Percentiles rank a stretch among this genome's conserved stretches.
Evolutionary conservation across 2,329 filamentous ascomycete genomes (phyloP).

Genomic region (Samsoniella hepiali): DNA sequence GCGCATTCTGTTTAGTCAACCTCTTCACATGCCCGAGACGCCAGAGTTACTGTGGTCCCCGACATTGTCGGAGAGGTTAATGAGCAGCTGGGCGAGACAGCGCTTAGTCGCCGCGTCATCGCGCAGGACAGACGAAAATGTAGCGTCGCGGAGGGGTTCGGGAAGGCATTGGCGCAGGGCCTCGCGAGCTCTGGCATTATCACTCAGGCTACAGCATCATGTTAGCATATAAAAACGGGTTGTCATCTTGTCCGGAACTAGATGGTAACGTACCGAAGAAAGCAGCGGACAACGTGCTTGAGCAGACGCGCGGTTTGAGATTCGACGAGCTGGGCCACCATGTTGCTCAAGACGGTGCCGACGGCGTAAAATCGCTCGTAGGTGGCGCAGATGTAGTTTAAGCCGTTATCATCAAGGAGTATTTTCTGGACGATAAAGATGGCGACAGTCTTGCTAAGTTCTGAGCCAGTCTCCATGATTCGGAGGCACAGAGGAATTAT

Average conservation of each 20-base stretch:
- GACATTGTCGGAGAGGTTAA: conserved; percentile 91
- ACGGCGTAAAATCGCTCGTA: conserved; percentile 99
- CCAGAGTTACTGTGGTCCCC: conserved; percentile 45
- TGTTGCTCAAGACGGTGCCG: conserved; percentile 94
- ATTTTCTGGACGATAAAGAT: conserved; percentile 99
- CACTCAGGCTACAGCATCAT: conserved; percentile 65
- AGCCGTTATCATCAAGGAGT: conserved; percentile 88
- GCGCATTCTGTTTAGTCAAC: background rate
- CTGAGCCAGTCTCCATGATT: conserved; percentile 98
- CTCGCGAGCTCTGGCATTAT: conserved; percentile 93
- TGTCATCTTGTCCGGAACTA: background rate
- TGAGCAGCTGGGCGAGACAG: conserved; percentile 92
- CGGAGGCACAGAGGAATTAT: conserved; percentile 96
- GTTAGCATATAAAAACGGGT: conserved; percentile 20
- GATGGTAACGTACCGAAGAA: conserved; percentile 68
- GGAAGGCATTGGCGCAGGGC: conserved; percentile 93
- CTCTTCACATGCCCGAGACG: conserved; percentile 32
- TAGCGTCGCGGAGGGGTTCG: conserved; percentile 96
- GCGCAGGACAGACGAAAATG: conserved; percentile 91
- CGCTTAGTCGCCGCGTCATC: conserved; percentile 97
- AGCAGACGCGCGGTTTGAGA: conserved; percentile 93
- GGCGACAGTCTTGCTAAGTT: conserved; percentile 96
- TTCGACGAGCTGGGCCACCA: conserved; percentile 96
- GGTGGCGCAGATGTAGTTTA: conserved; percentile 97
- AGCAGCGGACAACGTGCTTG: conserved; percentile 97